Conservation (phyloP, 768 basidiomycete genomes). For the Lactarius psammicola region DNA sequence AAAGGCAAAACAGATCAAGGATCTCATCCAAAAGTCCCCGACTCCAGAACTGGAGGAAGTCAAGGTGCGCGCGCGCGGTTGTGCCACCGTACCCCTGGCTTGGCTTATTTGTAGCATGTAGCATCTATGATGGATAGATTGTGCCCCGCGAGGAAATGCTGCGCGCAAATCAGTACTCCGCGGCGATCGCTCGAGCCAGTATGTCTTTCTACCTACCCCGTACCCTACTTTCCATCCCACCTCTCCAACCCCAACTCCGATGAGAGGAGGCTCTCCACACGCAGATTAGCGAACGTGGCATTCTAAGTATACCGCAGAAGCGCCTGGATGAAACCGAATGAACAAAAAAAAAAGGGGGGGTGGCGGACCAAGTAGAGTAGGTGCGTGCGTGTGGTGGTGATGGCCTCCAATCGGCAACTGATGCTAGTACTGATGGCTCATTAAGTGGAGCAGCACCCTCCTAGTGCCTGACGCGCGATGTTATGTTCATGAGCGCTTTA, state of each 20-base stretch:
- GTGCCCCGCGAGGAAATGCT: slow-evolving; percentile 69
- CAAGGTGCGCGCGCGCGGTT: slow-evolving; percentile 48
- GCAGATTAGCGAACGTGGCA: slow-evolving; percentile 55
- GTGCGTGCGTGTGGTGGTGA: background rate
- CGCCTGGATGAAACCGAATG: slow-evolving; percentile 17
- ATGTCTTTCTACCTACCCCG: slow-evolving; percentile 35
- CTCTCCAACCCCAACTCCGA: background rate
- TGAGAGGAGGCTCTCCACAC: slow-evolving; percentile 53
- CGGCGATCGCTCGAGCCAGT: slow-evolving; percentile 77
- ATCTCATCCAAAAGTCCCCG: slow-evolving; percentile 75
- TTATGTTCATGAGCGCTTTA: background rate
- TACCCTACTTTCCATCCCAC: background rate
- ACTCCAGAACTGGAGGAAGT: slow-evolving; percentile 74
- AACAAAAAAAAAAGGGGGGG: background rate
- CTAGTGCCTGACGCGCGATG: background rate
- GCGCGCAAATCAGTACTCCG: slow-evolving; percentile 65
- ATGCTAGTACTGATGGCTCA: no score
- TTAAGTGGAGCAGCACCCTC: background rate
- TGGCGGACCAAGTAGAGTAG: background rate
- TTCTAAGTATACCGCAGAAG: slow-evolving; percentile 45
- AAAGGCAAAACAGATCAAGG: slow-evolving; percentile 88
- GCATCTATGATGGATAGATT: slow-evolving; percentile 38
- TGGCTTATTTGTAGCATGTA: no score
- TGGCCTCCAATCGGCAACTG: background rate
- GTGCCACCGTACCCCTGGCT: background rate